Conservation (phyloP, 1,284 basidiomycete species). For the Macrocybe sp. region DNA sequence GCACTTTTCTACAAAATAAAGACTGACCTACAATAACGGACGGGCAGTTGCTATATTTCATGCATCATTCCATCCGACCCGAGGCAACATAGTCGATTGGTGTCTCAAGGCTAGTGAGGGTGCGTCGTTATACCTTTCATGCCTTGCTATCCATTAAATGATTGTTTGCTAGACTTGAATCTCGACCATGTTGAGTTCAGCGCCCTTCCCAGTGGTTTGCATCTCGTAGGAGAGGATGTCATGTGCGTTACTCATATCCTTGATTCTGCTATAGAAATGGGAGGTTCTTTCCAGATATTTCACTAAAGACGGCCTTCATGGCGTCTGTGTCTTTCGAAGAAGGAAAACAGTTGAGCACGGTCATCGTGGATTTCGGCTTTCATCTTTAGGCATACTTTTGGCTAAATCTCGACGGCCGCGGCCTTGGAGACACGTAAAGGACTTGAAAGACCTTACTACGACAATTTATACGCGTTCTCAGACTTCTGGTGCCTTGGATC, state of each 20-base stretch:
- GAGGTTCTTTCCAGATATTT: conserved; percentile 51
- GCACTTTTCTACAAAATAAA: too few species aligned
- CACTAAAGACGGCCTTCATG: conserved; percentile 60
- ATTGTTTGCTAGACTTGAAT: conserved; percentile 45
- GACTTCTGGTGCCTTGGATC: conserved; percentile 41
- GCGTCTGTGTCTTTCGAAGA: conserved; percentile 66
- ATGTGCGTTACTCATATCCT: conserved; percentile 43
- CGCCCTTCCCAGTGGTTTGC: conserved; percentile 74
- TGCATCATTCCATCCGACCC: conserved; percentile 76
- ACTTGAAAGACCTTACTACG: conserved; percentile 54
- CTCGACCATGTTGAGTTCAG: conserved; percentile 73
- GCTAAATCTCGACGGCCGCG: conserved; percentile 57
- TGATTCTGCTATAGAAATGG: not conserved
- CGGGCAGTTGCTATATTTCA: conserved; percentile 72
- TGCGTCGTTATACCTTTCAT: conserved; percentile 22
- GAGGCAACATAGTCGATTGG: conserved; percentile 76
- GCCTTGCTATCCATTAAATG: not conserved
- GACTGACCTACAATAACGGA: not conserved
- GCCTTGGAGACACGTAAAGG: conserved; percentile 65
- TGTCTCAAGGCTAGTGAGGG: conserved; percentile 61
- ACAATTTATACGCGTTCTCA: conserved; percentile 51
- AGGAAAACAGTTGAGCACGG: conserved; percentile 62
- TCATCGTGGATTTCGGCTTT: conserved; percentile 73
- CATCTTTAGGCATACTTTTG: conserved; percentile 71
- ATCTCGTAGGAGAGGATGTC: conserved; percentile 70